These are phyloP conservation scores for Sanghuangporus sanghuang DNA, from an alignment of 1,284 basidiomycete species.

Conservation along the genomic window DNA sequence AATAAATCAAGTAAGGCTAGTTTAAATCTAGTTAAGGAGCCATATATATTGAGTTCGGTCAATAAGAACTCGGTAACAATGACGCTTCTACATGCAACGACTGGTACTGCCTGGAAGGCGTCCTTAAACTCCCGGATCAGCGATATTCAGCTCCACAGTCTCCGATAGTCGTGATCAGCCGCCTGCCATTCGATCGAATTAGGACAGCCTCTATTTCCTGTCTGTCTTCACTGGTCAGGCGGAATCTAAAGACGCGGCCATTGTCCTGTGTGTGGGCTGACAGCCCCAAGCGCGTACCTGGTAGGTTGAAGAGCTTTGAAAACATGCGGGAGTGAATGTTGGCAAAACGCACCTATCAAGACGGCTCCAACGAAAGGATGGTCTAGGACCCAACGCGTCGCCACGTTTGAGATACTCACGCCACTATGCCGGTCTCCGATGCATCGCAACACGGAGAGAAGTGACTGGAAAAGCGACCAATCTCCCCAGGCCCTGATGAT, in stretches of 20 bases:
- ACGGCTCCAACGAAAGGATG: constrained; percentile 74
- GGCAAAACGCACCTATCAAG: constrained; percentile 54
- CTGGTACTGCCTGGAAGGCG: no score
- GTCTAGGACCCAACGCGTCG: constrained; percentile 77
- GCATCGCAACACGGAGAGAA: constrained; percentile 51
- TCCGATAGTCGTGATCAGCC: constrained; percentile 62
- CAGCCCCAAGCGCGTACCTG: constrained; percentile 71
- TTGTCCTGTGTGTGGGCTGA: constrained; percentile 73
- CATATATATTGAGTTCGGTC: no score
- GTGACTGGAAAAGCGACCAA: constrained; percentile 69
- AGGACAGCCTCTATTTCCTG: constrained; percentile 58
- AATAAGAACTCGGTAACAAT: no score
- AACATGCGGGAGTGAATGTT: not conserved
- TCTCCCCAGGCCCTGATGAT: constrained; percentile 73
- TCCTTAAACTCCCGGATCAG: constrained; percentile 22
- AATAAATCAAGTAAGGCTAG: no score
- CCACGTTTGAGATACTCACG: constrained; percentile 71
- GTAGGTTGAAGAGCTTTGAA: not conserved
- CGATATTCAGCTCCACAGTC: constrained; percentile 84
- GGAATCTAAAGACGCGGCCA: constrained; percentile 52
- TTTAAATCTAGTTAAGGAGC: no score
- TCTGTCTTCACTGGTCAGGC: constrained; percentile 50
- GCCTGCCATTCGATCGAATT: constrained; percentile 49
- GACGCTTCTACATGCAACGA: no score
- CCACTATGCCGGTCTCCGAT: constrained; percentile 64